Conservation (phyloP, 225 moss, liverwort and hornwort species). For the Anthoceros angustus region DNA sequence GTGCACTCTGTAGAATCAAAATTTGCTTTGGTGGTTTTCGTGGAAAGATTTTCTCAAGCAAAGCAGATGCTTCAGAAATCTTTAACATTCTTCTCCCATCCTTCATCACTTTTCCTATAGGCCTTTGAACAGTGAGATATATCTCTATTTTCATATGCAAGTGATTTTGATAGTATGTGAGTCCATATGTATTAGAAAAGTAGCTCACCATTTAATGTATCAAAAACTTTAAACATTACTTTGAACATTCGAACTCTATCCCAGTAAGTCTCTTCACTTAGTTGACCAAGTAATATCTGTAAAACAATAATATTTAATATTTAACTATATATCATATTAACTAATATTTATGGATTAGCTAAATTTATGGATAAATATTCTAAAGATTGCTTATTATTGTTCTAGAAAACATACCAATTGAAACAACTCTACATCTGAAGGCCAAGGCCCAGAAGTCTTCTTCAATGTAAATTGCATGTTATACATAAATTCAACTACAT, state of each 20-base stretch:
- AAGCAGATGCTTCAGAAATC: background rate
- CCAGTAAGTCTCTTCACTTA: background rate
- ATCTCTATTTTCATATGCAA: background rate
- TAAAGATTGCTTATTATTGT: background rate
- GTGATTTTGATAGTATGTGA: background rate
- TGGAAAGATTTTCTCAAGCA: background rate
- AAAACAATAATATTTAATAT: no score
- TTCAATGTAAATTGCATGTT: background rate
- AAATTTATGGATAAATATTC: background rate
- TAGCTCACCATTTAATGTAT: background rate
- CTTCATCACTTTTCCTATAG: background rate
- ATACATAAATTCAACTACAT: conserved; percentile 2
- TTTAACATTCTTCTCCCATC: conserved; percentile 1
- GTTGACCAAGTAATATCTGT: background rate
- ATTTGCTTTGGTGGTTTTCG: background rate
- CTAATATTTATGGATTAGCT: background rate
- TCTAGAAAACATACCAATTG: background rate
- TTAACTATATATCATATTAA: background rate
- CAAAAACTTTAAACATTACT: background rate
- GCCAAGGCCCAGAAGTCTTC: background rate
- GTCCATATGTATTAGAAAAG: background rate
- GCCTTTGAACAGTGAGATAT: background rate
- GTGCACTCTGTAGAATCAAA: background rate
- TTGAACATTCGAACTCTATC: conserved; percentile 3
- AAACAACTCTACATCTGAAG: background rate